Base-by-base conservation (phyloP, 352 stramenopile species). In the Elongisporangium anandrum region DNA sequence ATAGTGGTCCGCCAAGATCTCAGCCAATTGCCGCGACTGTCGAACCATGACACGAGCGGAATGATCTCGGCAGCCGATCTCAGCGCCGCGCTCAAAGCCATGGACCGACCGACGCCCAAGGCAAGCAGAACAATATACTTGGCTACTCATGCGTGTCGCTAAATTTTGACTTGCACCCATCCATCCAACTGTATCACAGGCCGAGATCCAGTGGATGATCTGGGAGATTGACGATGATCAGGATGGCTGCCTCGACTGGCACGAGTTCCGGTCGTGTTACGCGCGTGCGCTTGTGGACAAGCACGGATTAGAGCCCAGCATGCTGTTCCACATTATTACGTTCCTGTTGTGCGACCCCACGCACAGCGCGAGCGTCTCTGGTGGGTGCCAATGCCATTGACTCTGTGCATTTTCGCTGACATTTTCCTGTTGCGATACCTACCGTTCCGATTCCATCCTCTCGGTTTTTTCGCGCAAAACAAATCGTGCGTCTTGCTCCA, bases 161-260 rank as follows among this genome's bases (percentile, higher is more conserved):
- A 20, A 57, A n/a, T 57, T 22, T 34, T 47, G 26, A 26, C 26
- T 34, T 48, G 29, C 19, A 47, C 19, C 52, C 22, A 48, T 45
- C 22, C 22, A 17, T 47, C 52, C 22, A 57, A 47, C 22, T 58
- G n/a, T 41, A 55, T 20, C 23, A 22, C 54, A 97, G 80, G 81
- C 78, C 47, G 91, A 98, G 57, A 76, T 97, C 16, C 88, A 98
- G 60, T 95, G 97, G 72, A 98, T 99, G 75, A 96, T 99, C 53
- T 99, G 96, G 96, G 96, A 98, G 68, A 85, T 97, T 3, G 96
- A 99, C 71, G 93, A 99, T 59, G 96, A 98, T 54, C 71, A 98
- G 16, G 95, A 99, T 73, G 92, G 87, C 24, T 74, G 67, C 48
- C 64, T 98, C 53, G 88, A 88, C 53, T 97, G 91, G 86, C 80